Base-by-base conservation (phyloP, 148 eudicot genomes). In the Amaranthus cruentus region DNA sequence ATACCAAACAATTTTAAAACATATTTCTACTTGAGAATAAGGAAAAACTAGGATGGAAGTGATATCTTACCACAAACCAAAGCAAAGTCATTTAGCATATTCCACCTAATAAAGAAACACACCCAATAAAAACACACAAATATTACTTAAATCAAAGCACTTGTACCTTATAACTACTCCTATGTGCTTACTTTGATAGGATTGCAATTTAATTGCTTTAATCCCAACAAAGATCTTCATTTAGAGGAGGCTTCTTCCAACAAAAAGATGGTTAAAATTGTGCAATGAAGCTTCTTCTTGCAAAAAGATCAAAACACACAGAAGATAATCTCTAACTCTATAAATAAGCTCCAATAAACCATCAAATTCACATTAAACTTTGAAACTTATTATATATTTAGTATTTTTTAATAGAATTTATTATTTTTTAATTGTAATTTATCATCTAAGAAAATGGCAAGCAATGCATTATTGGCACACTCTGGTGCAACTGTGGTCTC, bases 1-100 rank as follows among this genome's bases (percentile, higher is more conserved):
- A 28, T 28, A 28, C 38, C 38, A 28, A 28, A 28, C 38, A 28
- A 28, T 28, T 28, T 28, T 2, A 28, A 28, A 28, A 28, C 38
- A 28, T 28, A 28, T 0, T 28, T 28, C 38, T 28, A 28, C 1
- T 28, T 28, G 38, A 28, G 38, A 28, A 28, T 28, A 70, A 62
- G 73, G 49, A 50, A 50, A 50, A 50, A 9, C 9, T 50, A 5
- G 9, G 21, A 5, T 57, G 28, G 21, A 57, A 57, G 61, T 57
- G 61, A 57, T 57, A 28, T 57, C 61, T 57, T 57, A 57, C 61
- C 28, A 57, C 21, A n/a, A 57, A 57, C 28, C 61, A 57, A 57
- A 57, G 38, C 61, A 57, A 57, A 57, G 61, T 57, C 4, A 14
- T 13, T 3, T 28, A 57, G 6, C 61, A 57, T 15, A 57, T 57